A percentile compares a stretch with the other conserved stretches of the same genome.
phyloP scores from a whole-genome alignment of 2,329 filamentous ascomycete species.

The Penicillium janthinellum region DNA sequence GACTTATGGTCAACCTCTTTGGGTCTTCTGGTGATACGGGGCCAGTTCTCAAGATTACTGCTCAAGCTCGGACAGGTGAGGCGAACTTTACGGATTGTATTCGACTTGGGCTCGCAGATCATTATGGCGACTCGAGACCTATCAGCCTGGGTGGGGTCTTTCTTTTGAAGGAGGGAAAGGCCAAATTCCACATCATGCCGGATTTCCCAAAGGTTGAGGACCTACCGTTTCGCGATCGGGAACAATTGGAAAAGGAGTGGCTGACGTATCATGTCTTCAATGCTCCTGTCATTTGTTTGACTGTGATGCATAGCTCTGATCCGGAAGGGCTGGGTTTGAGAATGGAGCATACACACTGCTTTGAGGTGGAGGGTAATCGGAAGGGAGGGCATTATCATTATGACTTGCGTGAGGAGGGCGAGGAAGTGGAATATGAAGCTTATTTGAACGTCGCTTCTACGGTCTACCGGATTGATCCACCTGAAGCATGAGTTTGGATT shows the following conservation, averaged over 20 bases:
- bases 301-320: constrained; percentile 48
- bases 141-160: constrained; percentile 49
- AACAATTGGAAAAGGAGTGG: constrained; percentile 40
- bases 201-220: constrained; percentile 41
- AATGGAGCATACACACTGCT: constrained; percentile 54
- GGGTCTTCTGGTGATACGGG: constrained; percentile 41
- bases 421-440: constrained; percentile 50
- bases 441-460: constrained; percentile 49
- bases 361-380: constrained; percentile 34
- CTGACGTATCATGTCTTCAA: constrained; percentile 44
- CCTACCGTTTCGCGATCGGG: constrained; percentile 32
- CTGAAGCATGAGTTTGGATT: background rate
- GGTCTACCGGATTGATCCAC: constrained; percentile 45
- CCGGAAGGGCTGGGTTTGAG: constrained; percentile 43
- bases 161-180: constrained; percentile 41
- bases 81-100: constrained; percentile 22
- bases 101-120: constrained; percentile 15
- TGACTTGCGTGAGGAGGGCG: constrained; percentile 35
- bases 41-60: constrained; percentile 41
- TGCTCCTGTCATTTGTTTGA: constrained; percentile 44
- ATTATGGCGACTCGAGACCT: constrained; percentile 36
- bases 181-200: constrained; percentile 50
- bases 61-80: constrained; percentile 26
- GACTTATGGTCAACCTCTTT: constrained; percentile 49
- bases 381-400: constrained; percentile 52